A percentile compares a stretch with the other conserved stretches of the same genome.
Conservation (phyloP, 805 yeast species). For the Ogataea ganodermae region DNA sequence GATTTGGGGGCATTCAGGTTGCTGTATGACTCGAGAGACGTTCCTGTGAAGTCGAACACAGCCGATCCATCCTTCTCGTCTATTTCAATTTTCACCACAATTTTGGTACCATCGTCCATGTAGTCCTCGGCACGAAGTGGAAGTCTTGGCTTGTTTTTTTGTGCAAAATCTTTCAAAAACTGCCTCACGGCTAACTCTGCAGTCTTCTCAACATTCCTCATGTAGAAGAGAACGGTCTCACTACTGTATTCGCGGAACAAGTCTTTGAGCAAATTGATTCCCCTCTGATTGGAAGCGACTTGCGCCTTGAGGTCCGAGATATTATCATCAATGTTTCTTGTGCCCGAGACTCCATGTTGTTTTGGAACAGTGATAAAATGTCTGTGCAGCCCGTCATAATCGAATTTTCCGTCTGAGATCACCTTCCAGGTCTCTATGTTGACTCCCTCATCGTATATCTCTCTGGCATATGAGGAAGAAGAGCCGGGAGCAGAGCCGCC, state of each 20-base stretch:
- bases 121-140: slow-evolving; percentile 48
- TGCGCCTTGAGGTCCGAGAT: slow-evolving; percentile 52
- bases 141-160: slow-evolving; percentile 38
- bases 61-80: slow-evolving; percentile 43
- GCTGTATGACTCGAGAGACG: slow-evolving; percentile 53
- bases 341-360: slow-evolving; percentile 54
- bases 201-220: slow-evolving; percentile 46
- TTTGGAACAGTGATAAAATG: slow-evolving; percentile 51
- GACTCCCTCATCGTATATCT: slow-evolving; percentile 58
- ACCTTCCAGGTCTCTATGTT: slow-evolving; percentile 54
- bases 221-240: slow-evolving; percentile 46
- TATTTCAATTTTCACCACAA: slow-evolving; percentile 44
- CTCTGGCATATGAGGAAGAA: slow-evolving; percentile 55
- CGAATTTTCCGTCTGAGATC: slow-evolving; percentile 50
- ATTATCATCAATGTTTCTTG: slow-evolving; percentile 56
- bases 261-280: slow-evolving; percentile 45
- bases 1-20: slow-evolving; percentile 58
- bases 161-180: slow-evolving; percentile 39
- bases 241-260: slow-evolving; percentile 46
- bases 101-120: slow-evolving; percentile 59
- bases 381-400: slow-evolving; percentile 50
- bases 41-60: slow-evolving; percentile 53
- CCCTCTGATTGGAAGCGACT: slow-evolving; percentile 55
- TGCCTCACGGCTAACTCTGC: slow-evolving; percentile 50
- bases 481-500: slow-evolving; percentile 64